Percentiles rank a stretch among this genome's conserved stretches.
Evolutionary conservation across 257 asterid genomes (phyloP).

Genomic region (Primulina huaijiensis): DNA sequence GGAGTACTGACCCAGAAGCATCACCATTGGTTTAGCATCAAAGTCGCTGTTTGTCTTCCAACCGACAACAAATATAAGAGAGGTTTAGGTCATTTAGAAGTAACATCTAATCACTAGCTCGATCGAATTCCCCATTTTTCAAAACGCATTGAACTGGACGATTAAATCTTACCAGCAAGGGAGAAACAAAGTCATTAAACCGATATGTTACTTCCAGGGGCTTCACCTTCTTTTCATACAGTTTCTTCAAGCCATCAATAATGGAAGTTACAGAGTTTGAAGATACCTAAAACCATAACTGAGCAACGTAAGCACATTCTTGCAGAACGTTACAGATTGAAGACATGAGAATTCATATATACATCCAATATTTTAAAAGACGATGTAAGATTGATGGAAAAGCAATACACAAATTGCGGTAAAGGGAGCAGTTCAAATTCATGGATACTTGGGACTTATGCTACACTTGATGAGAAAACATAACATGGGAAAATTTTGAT

Average conservation of each 20-base stretch:
- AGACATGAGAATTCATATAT: not conserved
- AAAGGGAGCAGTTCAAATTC: not conserved
- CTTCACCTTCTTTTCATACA: conserved; percentile 64
- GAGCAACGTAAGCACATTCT: not conserved
- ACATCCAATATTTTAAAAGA: too few relatives aligned
- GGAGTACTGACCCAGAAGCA: conserved; percentile 85
- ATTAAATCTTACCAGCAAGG: conserved; percentile 50
- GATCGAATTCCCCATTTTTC: not conserved
- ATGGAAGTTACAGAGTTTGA: conserved; percentile 54
- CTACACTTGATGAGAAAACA: not conserved
- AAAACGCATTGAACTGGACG: not conserved
- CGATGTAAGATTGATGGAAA: not conserved
- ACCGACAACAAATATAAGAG: conserved; percentile 13
- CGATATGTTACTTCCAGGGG: conserved; percentile 72
- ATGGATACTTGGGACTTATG: not conserved
- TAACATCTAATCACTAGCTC: conserved; percentile 4
- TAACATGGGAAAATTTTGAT: not conserved
- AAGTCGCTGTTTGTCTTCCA: conserved; percentile 58
- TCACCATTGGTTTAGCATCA: conserved; percentile 88
- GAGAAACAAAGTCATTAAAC: conserved; percentile 72
- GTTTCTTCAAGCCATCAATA: conserved; percentile 69
- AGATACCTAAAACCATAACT: not conserved
- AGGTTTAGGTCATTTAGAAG: conserved; percentile 9
- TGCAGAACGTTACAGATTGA: not conserved
- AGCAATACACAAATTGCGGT: not conserved